Evolutionary conservation across 495 filamentous ascomycete genomes (phyloP).

Genomic region (Hyaloscypha finlandica): DNA sequence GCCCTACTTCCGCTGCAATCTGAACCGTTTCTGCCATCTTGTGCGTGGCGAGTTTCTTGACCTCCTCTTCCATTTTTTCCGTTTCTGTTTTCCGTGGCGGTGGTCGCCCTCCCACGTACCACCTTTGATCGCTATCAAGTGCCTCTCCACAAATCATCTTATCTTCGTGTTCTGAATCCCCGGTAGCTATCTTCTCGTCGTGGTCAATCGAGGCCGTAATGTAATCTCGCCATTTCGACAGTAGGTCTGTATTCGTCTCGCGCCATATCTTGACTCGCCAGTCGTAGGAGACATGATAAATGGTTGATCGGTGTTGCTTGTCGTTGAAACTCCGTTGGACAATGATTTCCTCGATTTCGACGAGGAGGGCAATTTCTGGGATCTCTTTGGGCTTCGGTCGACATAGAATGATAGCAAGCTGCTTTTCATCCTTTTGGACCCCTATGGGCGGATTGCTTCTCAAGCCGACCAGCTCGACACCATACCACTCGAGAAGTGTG

Average conservation of each 20-base stretch:
- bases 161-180: not conserved
- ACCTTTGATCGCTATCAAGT: not conserved
- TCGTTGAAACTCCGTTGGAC: not conserved
- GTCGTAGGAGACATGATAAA: not conserved
- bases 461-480: not conserved
- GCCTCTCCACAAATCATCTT: not conserved
- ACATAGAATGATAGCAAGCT: constrained; percentile 6
- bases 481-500: constrained; percentile 9
- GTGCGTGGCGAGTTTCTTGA: not conserved
- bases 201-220: not conserved
- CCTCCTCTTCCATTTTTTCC: not conserved
- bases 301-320: not conserved
- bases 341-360: not conserved
- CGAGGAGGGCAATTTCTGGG: not conserved
- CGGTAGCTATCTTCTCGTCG: not conserved
- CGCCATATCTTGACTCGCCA: not conserved
- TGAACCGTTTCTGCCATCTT: not conserved
- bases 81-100: not conserved
- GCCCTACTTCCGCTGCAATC: not conserved
- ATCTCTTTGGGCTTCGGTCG: not conserved
- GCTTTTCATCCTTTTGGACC: not conserved
- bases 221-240: not conserved
- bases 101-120: not conserved
- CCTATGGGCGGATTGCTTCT: not conserved
- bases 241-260: not conserved